These are phyloP conservation scores for Dendrocalamus latiflorus DNA, from an alignment of 202 grass and related monocot genomes.

Conservation along the genomic window DNA sequence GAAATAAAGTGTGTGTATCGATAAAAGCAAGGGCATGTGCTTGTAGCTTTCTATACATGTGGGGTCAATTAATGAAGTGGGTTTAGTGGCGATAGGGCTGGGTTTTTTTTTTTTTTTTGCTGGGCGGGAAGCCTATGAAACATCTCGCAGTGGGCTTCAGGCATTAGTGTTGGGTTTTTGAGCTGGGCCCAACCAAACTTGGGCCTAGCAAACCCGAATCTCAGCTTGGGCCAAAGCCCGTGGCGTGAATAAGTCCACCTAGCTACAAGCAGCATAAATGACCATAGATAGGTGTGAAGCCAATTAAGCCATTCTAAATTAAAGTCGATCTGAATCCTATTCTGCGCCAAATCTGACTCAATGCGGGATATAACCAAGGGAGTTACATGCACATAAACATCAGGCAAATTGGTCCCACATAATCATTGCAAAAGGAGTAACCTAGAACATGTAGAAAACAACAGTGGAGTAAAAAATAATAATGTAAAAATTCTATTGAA, in stretches of 20 bases:
- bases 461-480: not conserved
- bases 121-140: not conserved
- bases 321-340: not conserved
- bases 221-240: not conserved
- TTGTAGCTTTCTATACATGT: not conserved
- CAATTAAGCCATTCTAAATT: not conserved
- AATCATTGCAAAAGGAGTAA: not conserved
- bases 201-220: not conserved
- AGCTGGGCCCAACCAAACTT: not conserved
- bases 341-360: not conserved
- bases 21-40: not conserved
- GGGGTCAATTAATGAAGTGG: not conserved
- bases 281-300: not conserved
- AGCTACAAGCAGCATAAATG: not conserved
- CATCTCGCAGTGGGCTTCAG: not conserved
- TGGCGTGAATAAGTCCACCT: not conserved
- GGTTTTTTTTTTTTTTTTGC: not conserved
- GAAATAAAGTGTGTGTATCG: not conserved
- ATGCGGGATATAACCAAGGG: not conserved
- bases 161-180: not conserved
- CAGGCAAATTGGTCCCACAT: not conserved
- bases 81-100: not conserved
- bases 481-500: not conserved
- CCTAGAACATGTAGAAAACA: not conserved
- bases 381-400: not conserved